A percentile compares a stretch with the other conserved stretches of the same genome.
Conservation (phyloP, 129 eudicot genomes). For the Ambrosia trifida region DNA sequence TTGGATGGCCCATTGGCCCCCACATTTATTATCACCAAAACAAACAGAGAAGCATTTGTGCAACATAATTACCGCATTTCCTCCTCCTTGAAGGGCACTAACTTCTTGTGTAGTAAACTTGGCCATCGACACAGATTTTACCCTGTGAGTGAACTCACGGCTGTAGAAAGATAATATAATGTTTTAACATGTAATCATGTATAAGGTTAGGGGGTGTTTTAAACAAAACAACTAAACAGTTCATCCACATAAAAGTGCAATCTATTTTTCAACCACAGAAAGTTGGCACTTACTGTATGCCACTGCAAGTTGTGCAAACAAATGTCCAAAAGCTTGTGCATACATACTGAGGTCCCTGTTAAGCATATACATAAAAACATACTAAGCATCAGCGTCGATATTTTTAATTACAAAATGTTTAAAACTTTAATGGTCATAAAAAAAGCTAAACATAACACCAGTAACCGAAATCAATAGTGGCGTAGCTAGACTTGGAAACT, state of each 20-base stretch:
- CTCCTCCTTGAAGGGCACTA: constrained; percentile 86
- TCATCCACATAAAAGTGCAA: not conserved
- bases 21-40: not conserved
- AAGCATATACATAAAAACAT: constrained; percentile 23
- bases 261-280: constrained; percentile 3
- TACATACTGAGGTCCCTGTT: constrained; percentile 49
- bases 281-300: constrained; percentile 40
- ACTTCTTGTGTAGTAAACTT: constrained; percentile 74
- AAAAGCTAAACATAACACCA: not conserved
- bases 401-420: not conserved
- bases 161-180: constrained; percentile 29
- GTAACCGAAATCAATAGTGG: not conserved
- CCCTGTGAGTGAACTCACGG: constrained; percentile 68
- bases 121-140: constrained; percentile 94
- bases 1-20: not conserved
- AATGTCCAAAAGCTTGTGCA: constrained; percentile 46
- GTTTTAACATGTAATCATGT: not conserved
- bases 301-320: constrained; percentile 51
- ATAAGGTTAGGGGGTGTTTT: not conserved
- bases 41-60: not conserved
- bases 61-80: constrained; percentile 70
- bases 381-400: constrained; percentile 1
- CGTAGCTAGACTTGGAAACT: not conserved
- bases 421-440: constrained; percentile 13
- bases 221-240: not conserved